These are phyloP conservation scores for Cyclotella sp. DNA, from an alignment of 108 stramenopile genomes.

Conservation along the genomic window DNA sequence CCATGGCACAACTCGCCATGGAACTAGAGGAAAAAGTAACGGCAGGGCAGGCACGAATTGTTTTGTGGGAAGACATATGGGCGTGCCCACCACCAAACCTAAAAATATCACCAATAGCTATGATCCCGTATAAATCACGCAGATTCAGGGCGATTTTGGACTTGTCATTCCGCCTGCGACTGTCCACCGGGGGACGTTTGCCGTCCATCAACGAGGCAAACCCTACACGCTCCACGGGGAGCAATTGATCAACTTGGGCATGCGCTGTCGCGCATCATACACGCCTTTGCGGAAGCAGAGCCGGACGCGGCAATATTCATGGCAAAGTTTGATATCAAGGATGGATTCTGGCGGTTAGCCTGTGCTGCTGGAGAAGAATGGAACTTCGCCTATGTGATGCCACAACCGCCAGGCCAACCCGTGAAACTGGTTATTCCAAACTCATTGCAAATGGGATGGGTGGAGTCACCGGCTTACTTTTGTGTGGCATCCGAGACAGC, in stretches of 20 bases:
- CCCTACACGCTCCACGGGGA: neutral
- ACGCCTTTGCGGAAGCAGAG: conserved; percentile 1
- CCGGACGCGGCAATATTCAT: neutral
- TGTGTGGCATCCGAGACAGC: no score
- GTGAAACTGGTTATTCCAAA: neutral
- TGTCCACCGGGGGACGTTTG: neutral
- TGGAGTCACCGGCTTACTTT: no score
- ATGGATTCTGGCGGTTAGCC: neutral
- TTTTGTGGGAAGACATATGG: neutral
- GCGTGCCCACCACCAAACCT: neutral
- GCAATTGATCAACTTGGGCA: conserved; percentile 7
- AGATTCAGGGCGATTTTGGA: neutral
- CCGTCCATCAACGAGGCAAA: conserved; percentile 1
- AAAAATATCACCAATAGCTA: conserved; percentile 5
- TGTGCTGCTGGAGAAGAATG: conserved; percentile 7
- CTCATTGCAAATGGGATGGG: no score
- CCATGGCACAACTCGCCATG: no score
- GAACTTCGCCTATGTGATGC: conserved; percentile 10
- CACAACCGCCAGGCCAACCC: neutral
- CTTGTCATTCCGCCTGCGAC: neutral
- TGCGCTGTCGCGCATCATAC: neutral
- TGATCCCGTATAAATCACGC: conserved; percentile 6
- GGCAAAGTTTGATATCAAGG: conserved; percentile 11
- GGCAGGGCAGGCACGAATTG: neutral
- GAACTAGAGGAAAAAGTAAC: no score